A percentile compares a stretch with the other conserved stretches of the same genome.
These are phyloP conservation scores for Telopea speciosissima DNA, from an alignment of 177 flowering plant species.

Conservation along the genomic window DNA sequence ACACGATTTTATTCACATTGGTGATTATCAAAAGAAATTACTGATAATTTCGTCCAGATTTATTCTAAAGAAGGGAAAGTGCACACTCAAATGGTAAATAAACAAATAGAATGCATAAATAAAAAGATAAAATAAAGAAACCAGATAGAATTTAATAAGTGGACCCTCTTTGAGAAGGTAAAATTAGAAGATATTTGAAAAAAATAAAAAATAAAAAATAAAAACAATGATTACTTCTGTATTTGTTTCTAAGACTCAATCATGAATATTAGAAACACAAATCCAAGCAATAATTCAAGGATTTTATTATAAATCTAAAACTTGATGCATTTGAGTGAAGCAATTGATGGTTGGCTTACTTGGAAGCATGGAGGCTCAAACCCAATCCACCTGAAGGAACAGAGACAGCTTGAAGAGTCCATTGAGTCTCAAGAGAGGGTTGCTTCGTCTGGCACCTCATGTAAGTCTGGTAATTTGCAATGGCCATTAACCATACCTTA, in stretches of 20 bases:
- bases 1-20: no score
- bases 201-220: slow-evolving; percentile 7
- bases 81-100: slow-evolving; percentile 1
- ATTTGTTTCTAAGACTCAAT: slow-evolving; percentile 9
- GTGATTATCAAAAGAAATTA: no score
- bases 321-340: slow-evolving; percentile 6
- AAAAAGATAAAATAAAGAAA: no score
- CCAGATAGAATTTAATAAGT: neutral
- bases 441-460: slow-evolving; percentile 68
- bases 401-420: slow-evolving; percentile 80
- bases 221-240: slow-evolving; percentile 8
- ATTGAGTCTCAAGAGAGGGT: slow-evolving; percentile 66
- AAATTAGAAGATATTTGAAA: neutral
- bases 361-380: slow-evolving; percentile 66
- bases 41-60: no score
- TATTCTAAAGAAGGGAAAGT: no score
- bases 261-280: slow-evolving; percentile 14
- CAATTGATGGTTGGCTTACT: slow-evolving; percentile 29
- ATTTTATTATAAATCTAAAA: neutral
- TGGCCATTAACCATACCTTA: slow-evolving; percentile 68
- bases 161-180: neutral
- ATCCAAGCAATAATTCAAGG: slow-evolving; percentile 20
- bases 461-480: slow-evolving; percentile 67
- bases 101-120: no score
- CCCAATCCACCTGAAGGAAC: slow-evolving; percentile 72